Evolutionary conservation across 2,329 filamentous ascomycete species (phyloP).

Genomic region (Myriosclerotinia curreyana): DNA sequence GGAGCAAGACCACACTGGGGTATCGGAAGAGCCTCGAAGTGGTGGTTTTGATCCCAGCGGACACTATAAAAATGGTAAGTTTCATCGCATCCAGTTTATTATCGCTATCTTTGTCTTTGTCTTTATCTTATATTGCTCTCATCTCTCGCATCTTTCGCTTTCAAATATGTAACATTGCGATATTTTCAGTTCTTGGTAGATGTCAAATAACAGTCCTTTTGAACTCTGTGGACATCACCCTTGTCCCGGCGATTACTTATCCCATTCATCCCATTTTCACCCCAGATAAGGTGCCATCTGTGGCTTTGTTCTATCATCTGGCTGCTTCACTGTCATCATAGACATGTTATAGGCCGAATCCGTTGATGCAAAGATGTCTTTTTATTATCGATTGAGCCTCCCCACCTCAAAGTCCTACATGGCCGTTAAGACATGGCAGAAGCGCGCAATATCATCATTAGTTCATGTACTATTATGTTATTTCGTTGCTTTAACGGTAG

Average conservation of each 20-base stretch:
- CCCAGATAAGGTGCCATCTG: neutral
- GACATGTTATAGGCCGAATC: neutral
- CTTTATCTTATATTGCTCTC: neutral
- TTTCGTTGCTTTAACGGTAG: neutral
- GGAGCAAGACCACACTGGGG: neutral
- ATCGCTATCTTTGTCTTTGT: neutral
- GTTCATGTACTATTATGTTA: neutral
- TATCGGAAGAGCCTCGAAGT: neutral
- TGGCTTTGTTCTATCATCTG: neutral
- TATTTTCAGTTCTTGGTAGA: neutral
- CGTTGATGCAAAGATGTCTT: neutral
- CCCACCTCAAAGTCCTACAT: neutral
- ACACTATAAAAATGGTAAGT: conserved; percentile 17
- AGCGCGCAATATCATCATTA: neutral
- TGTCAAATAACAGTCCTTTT: neutral
- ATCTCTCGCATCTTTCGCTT: neutral
- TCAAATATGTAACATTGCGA: neutral
- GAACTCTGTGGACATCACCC: neutral
- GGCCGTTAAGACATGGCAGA: neutral
- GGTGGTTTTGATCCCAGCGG: conserved; percentile 13
- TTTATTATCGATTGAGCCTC: neutral
- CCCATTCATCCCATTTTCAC: neutral
- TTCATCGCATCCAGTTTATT: neutral
- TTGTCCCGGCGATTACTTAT: neutral
- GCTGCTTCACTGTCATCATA: neutral